phyloP scores from a whole-genome alignment of 225 moss, liverwort and hornwort species.

The Pseudoscleropodium purum region DNA sequence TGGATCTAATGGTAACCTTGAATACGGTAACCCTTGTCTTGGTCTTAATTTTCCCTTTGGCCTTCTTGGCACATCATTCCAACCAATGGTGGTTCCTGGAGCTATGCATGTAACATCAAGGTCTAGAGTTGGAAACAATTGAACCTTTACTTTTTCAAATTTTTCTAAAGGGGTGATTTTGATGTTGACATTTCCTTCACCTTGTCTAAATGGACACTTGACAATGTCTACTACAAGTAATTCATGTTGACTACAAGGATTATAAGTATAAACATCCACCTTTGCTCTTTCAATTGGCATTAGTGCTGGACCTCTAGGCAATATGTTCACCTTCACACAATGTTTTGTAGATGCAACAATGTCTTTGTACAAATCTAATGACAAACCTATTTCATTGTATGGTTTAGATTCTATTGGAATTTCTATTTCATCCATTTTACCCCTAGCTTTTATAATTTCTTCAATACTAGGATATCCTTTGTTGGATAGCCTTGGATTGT shows the following conservation, averaged over 20 bases:
- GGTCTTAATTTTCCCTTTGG: background rate
- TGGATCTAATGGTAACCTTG: background rate
- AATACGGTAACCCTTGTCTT: background rate
- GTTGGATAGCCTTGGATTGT: constrained; percentile 14
- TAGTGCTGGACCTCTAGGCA: background rate
- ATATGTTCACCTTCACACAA: background rate
- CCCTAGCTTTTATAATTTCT: background rate
- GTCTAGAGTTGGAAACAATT: background rate
- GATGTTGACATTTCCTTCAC: constrained; percentile 13
- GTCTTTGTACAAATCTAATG: background rate
- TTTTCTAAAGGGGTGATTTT: background rate
- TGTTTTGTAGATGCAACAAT: background rate
- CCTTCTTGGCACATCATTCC: constrained; percentile 20
- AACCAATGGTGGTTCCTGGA: background rate
- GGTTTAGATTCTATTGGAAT: background rate
- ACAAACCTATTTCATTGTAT: constrained; percentile 13
- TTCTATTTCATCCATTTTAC: background rate
- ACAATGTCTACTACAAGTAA: background rate
- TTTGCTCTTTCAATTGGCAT: background rate
- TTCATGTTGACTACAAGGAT: background rate
- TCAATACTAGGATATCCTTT: constrained; percentile 15
- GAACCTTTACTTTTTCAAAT: background rate
- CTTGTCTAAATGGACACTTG: background rate
- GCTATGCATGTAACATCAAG: background rate
- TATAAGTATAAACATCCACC: background rate